Conservation (phyloP, 73 alveolate species). For the Tetrahymena borealis region DNA sequence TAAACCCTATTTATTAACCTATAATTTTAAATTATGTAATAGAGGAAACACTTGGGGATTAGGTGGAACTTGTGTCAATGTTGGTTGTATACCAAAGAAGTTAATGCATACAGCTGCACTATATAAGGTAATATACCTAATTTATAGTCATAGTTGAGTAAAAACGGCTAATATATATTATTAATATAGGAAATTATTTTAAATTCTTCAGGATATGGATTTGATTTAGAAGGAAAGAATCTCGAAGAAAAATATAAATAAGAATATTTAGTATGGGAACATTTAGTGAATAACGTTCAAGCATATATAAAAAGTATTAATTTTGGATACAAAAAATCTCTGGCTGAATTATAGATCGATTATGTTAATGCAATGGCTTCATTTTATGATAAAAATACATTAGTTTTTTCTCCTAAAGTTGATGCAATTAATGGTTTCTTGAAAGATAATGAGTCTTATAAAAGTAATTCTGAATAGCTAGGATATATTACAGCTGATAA, state of each 20-base stretch:
- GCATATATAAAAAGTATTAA: conserved; percentile 50
- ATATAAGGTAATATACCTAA: conserved; percentile 9
- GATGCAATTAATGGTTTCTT: neutral
- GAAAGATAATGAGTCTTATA: neutral
- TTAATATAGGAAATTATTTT: conserved; percentile 34
- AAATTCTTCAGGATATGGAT: conserved; percentile 39
- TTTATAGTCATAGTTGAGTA: too few species aligned
- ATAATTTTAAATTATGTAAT: neutral
- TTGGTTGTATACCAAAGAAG: conserved; percentile 99
- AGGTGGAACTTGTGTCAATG: conserved; percentile 99
- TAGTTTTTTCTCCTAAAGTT: conserved; percentile 38
- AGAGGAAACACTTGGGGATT: conserved; percentile 69
- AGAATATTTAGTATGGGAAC: conserved; percentile 41
- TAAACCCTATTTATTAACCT: too few species aligned
- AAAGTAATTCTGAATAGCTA: neutral
- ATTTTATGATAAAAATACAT: conserved; percentile 58
- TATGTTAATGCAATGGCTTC: conserved; percentile 55
- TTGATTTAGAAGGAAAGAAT: conserved; percentile 34
- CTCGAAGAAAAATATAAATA: conserved; percentile 25
- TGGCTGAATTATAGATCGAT: conserved; percentile 33
- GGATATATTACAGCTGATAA: conserved; percentile 2
- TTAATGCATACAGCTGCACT: conserved; percentile 61
- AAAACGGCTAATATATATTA: too few species aligned
- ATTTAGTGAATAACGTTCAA: conserved; percentile 47
- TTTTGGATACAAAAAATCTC: conserved; percentile 54